phyloP scores from a whole-genome alignment of 2,329 filamentous ascomycete species.

The Pseudodiploospora longispora region DNA sequence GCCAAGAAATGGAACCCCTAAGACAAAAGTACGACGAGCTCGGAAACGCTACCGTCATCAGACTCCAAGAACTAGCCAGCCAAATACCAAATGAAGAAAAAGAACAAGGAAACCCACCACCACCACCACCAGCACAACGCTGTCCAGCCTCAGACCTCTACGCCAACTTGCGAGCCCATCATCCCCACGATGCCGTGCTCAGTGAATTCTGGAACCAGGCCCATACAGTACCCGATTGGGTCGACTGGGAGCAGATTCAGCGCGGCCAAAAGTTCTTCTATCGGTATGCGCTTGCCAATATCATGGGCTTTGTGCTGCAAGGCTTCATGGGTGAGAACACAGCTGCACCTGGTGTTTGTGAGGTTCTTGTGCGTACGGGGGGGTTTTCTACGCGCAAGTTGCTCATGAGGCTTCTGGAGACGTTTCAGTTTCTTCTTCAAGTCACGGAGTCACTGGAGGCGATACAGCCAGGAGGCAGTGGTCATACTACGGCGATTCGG shows the following conservation, averaged over 20 bases:
- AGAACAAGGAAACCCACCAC: not conserved
- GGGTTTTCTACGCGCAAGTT: conserved; percentile 56
- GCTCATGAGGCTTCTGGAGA: conserved; percentile 45
- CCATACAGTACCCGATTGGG: conserved; percentile 54
- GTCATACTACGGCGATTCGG: conserved; percentile 52
- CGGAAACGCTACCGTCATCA: conserved; percentile 10
- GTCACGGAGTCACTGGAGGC: conserved; percentile 50
- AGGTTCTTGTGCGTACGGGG: conserved; percentile 57
- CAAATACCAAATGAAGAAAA: conserved; percentile 4
- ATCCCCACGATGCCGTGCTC: conserved; percentile 20
- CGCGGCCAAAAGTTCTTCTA: conserved; percentile 58
- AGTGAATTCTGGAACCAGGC: conserved; percentile 47
- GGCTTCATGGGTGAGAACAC: conserved; percentile 28
- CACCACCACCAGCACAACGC: not conserved
- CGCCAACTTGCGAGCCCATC: conserved; percentile 3
- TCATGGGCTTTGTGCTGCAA: conserved; percentile 40
- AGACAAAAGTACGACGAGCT: conserved; percentile 14
- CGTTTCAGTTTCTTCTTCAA: conserved; percentile 39
- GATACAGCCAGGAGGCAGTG: conserved; percentile 54
- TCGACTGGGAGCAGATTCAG: conserved; percentile 58
- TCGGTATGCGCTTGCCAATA: conserved; percentile 52
- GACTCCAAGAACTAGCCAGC: conserved; percentile 9
- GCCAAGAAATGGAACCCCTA: conserved; percentile 9
- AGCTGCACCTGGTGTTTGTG: conserved; percentile 51
- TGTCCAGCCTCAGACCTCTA: conserved; percentile 5